Percentiles rank a stretch among this genome's conserved stretches.
Conservation (phyloP, 1,284 basidiomycete species). For the Exobasidium rhododendri region DNA sequence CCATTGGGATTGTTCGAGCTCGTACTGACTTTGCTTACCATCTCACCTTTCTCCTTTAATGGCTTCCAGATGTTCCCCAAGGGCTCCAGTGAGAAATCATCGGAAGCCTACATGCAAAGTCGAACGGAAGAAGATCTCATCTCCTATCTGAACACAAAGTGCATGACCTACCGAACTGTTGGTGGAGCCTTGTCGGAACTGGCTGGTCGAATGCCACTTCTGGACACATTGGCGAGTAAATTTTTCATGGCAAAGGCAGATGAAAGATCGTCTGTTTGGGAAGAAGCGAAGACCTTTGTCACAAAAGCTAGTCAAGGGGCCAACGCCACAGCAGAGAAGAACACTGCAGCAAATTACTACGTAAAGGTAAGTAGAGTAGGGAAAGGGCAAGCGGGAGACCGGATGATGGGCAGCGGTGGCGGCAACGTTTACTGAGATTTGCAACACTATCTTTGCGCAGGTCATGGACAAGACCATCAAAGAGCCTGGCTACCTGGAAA, state of each 20-base stretch:
- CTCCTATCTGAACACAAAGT: conserved; percentile 72
- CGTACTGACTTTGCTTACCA: not conserved
- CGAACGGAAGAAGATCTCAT: conserved; percentile 68
- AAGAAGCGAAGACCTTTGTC: conserved; percentile 59
- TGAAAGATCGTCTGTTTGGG: conserved; percentile 62
- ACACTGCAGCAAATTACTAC: conserved; percentile 71
- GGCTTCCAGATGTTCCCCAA: conserved; percentile 72
- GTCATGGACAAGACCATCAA: conserved; percentile 79
- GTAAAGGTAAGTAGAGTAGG: conserved; percentile 58
- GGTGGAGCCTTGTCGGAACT: conserved; percentile 75
- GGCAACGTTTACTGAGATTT: not conserved
- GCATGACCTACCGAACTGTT: conserved; percentile 76
- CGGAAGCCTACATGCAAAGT: conserved; percentile 67
- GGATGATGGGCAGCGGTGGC: not conserved
- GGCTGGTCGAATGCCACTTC: conserved; percentile 75
- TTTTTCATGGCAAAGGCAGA: conserved; percentile 67
- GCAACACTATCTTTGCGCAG: not conserved
- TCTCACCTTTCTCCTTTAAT: not conserved
- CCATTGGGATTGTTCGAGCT: not conserved
- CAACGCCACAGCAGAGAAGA: conserved; percentile 50
- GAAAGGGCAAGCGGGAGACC: not conserved
- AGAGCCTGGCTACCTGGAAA: conserved; percentile 71
- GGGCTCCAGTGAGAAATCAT: conserved; percentile 60
- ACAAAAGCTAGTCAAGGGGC: conserved; percentile 29
- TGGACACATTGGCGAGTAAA: conserved; percentile 74